These are phyloP conservation scores for Tuber calosporum DNA, from an alignment of 495 filamentous ascomycete species.

Conservation along the genomic window DNA sequence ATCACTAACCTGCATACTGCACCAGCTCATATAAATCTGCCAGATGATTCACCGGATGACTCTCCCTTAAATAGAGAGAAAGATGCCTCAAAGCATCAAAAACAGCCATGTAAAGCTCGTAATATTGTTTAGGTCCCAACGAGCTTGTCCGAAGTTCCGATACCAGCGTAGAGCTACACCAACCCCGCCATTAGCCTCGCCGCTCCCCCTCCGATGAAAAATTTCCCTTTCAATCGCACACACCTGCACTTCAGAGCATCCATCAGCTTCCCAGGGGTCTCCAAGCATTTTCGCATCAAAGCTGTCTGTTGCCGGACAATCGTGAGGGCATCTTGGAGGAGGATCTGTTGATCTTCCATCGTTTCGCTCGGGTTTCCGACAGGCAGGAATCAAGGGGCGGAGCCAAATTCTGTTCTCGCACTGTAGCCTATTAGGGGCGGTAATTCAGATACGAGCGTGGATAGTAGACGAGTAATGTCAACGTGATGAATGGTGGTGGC, in stretches of 20 bases:
- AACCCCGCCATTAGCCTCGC: conserved; percentile 2
- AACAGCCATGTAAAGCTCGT: conserved; percentile 97
- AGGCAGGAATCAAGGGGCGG: conserved; percentile 2
- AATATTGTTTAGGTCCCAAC: conserved; percentile 95
- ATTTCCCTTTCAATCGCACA: conserved; percentile 37
- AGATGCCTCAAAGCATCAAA: conserved; percentile 97
- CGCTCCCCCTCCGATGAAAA: background rate
- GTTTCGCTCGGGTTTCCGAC: background rate
- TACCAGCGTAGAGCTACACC: conserved; percentile 80
- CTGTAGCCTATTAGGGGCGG: conserved; percentile 7
- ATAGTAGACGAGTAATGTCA: background rate
- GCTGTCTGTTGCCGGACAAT: conserved; percentile 93
- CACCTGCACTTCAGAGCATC: conserved; percentile 99
- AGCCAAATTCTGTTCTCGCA: background rate
- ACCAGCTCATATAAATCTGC: conserved; percentile 98
- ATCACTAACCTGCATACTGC: conserved; percentile 73
- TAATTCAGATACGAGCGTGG: conserved; percentile 1
- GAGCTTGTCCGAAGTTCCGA: conserved; percentile 94
- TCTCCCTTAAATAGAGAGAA: conserved; percentile 90
- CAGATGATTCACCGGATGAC: conserved; percentile 93
- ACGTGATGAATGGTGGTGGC: conserved; percentile 1
- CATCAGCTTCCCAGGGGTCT: conserved; percentile 98
- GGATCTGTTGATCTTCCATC: conserved; percentile 34
- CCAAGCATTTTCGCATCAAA: conserved; percentile 94
- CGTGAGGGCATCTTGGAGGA: conserved; percentile 92